phyloP scores from a whole-genome alignment of 108 stramenopile species.

The Fragilaria crotonensis region DNA sequence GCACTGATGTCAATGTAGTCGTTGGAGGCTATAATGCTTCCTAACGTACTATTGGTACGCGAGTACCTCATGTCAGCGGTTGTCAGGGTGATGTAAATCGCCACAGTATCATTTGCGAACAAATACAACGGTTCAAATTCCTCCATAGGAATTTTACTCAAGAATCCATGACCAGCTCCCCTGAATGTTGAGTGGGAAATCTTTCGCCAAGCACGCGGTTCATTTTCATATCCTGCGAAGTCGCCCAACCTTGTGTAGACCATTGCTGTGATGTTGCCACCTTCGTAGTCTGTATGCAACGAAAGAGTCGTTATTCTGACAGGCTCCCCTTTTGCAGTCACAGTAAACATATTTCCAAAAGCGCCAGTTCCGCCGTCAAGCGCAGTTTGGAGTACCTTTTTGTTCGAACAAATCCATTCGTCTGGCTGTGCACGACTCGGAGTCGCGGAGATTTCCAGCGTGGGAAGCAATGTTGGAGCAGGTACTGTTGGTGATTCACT shows the following conservation, averaged over 20 bases:
- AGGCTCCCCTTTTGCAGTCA: not conserved
- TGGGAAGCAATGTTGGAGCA: not conserved
- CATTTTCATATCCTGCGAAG: not conserved
- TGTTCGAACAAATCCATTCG: not conserved
- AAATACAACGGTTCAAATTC: not conserved
- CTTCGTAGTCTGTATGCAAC: not conserved
- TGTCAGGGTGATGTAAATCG: not conserved
- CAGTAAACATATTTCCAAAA: constrained; percentile 5
- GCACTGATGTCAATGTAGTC: not conserved
- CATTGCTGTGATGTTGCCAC: not conserved
- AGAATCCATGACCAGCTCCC: not conserved
- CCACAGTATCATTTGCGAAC: not conserved
- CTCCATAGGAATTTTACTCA: not conserved
- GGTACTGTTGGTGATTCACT: not conserved
- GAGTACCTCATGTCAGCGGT: not conserved
- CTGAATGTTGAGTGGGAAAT: not conserved
- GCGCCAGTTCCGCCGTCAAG: constrained; percentile 1
- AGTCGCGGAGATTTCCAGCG: not conserved
- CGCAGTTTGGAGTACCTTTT: not conserved
- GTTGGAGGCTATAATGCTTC: not conserved
- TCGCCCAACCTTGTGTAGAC: not conserved
- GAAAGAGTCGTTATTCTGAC: not conserved
- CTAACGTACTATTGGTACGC: not conserved
- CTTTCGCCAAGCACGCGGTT: not conserved
- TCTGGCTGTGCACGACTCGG: not conserved